Conservation (phyloP, 2,329 filamentous ascomycete species). For the Fusarium haematococcum region DNA sequence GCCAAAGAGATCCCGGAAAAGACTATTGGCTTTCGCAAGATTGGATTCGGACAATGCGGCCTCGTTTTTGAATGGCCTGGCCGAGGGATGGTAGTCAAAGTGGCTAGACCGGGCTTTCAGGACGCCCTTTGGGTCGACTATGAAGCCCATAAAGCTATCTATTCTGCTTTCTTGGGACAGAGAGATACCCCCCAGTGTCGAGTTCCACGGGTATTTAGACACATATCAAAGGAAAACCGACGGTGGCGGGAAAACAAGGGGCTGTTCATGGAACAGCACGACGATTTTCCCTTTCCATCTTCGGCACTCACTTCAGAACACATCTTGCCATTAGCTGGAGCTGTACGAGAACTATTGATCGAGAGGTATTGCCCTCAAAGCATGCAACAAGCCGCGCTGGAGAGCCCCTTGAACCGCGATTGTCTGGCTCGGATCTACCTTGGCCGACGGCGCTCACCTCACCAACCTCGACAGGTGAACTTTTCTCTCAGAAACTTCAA, state of each 20-base stretch:
- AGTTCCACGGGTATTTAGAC: not conserved
- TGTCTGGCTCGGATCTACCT: constrained; percentile 37
- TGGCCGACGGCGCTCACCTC: constrained; percentile 12
- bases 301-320: constrained; percentile 36
- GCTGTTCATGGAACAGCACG: not conserved
- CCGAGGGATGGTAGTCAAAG: constrained; percentile 33
- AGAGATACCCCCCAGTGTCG: not conserved
- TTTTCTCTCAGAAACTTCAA: constrained; percentile 41
- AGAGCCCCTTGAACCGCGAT: constrained; percentile 27
- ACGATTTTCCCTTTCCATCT: constrained; percentile 31
- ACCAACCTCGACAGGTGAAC: constrained; percentile 15
- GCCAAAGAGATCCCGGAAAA: not conserved
- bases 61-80: constrained; percentile 38
- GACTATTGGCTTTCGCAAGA: constrained; percentile 25
- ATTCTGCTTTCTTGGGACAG: constrained; percentile 19
- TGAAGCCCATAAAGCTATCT: constrained; percentile 30
- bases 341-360: constrained; percentile 36
- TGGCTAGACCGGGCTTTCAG: constrained; percentile 32
- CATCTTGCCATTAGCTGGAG: constrained; percentile 41
- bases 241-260: constrained; percentile 6
- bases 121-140: constrained; percentile 37
- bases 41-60: constrained; percentile 46
- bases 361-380: constrained; percentile 25
- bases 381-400: not conserved
- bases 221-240: not conserved